Evolutionary conservation across 2,329 filamentous ascomycete genomes (phyloP).

Genomic region (Cyphellophora europaea): DNA sequence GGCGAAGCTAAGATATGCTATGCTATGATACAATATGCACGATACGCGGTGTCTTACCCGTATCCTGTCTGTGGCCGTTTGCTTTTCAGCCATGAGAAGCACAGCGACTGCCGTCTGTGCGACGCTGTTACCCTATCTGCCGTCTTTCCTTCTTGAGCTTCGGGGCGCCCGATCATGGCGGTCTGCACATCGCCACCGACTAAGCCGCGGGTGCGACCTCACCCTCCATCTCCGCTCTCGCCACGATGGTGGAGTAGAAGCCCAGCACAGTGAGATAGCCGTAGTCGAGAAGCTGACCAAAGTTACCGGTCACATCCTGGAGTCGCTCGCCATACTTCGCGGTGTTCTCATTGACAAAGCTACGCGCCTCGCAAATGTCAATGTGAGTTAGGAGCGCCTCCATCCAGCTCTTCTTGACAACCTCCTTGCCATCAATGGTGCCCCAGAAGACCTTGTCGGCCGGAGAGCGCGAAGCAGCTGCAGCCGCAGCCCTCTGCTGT

Average conservation of each 20-base stretch:
- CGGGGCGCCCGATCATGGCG: no score
- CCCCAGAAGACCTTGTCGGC: not conserved
- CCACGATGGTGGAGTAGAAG: not conserved
- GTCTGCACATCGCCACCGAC: no score
- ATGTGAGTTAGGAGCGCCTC: conserved; percentile 1
- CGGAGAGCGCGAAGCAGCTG: not conserved
- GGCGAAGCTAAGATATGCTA: no score
- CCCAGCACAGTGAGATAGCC: not conserved
- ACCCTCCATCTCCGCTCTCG: no score
- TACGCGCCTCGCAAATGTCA: not conserved
- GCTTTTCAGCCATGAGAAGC: no score
- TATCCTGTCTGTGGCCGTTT: no score
- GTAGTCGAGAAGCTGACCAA: not conserved
- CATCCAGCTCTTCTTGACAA: not conserved
- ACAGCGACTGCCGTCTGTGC: no score
- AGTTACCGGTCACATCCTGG: not conserved
- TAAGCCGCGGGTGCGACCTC: no score
- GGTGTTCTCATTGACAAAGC: not conserved
- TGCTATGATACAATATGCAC: no score
- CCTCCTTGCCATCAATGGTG: not conserved
- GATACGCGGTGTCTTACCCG: no score
- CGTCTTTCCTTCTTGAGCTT: no score
- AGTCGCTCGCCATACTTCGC: not conserved
- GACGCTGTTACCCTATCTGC: no score
- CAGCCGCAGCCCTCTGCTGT: not conserved